Conservation (phyloP, 768 basidiomycete species). For the Suillus tomentosus region DNA sequence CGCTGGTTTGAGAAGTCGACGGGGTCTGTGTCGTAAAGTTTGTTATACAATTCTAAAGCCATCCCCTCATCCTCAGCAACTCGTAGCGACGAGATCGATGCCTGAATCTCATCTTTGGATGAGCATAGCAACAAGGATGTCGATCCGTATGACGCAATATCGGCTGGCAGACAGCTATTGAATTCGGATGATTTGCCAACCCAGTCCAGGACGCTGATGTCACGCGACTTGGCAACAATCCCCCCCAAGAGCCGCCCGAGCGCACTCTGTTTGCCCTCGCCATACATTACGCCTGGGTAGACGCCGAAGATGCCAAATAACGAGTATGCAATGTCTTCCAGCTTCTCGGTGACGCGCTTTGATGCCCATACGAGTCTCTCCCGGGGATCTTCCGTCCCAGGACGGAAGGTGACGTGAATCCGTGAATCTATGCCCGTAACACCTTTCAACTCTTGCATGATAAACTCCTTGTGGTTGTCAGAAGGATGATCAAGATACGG, state of each 20-base stretch:
- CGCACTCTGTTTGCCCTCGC: neutral
- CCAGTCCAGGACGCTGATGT: neutral
- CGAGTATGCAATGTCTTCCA: neutral
- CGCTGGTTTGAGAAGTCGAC: neutral
- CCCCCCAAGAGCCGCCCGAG: neutral
- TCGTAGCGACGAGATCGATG: neutral
- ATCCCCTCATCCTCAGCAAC: neutral
- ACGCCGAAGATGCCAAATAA: neutral
- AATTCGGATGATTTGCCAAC: neutral
- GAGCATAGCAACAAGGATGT: conserved; percentile 13
- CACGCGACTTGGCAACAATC: neutral
- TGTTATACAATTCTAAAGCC: neutral
- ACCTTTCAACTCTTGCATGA: neutral
- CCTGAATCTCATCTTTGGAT: neutral
- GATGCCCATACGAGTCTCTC: neutral
- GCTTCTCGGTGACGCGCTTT: neutral
- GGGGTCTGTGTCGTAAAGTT: neutral
- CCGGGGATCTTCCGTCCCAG: neutral
- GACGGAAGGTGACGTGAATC: neutral
- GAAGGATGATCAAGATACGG: conserved; percentile 4
- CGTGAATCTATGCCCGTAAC: neutral
- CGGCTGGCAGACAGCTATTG: neutral
- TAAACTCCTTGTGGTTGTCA: neutral
- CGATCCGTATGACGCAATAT: neutral
- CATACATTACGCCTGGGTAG: neutral